Evolutionary conservation across 1,139 yeast species (phyloP), one percentile per base, ranked within the genome.

Genomic region (Scheffersomyces insectosa): DNA sequence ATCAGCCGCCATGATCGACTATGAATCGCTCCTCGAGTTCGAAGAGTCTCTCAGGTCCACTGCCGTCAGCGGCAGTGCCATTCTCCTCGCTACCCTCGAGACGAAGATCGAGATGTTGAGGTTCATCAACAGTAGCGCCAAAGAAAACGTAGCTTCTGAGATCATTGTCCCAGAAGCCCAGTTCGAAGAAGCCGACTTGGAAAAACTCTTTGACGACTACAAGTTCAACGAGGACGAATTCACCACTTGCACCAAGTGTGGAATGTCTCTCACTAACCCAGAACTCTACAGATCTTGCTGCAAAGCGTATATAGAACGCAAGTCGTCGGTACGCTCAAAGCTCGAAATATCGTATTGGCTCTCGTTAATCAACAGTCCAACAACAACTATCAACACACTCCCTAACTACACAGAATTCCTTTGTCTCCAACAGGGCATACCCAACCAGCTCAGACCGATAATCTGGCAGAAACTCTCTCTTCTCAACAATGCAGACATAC

Each of bases 331-430:
- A 31, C 49, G 52, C 25, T 59, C 70, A 9, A 50, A 54, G 11
- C 56, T 75, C 31, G 80, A 77, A 43, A 56, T 59, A 32, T 62
- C 69, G 4, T 78, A 64, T 51, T 77, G 82, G 82, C 54, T 70
- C 42, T 63, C 73, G 32, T 75, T 77, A 42, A 58, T 78, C 34
- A 68, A 65, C 42, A 66, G 72, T 49, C 79, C 79, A 2, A 65
- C 75, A 13, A 65, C 70, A 40, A 76, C 82, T 28, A 64, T 75
- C 42, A 65, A 71, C 41, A 68, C 77, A 1, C 61, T 77, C 33
- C 82, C 83, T 4, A 63, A 70, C 54, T 77, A 73, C 49, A 69
- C 80, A 9, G 70, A 73, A 49, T 63, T 70, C 48, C 56, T 70
- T 28, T 64, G 71, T 42, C 56, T 72, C 41, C 69, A 69, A 43